A percentile compares a stretch with the other conserved stretches of the same genome.
Conservation (phyloP, 148 eudicot genomes). For the Gaultheria prostrata region DNA sequence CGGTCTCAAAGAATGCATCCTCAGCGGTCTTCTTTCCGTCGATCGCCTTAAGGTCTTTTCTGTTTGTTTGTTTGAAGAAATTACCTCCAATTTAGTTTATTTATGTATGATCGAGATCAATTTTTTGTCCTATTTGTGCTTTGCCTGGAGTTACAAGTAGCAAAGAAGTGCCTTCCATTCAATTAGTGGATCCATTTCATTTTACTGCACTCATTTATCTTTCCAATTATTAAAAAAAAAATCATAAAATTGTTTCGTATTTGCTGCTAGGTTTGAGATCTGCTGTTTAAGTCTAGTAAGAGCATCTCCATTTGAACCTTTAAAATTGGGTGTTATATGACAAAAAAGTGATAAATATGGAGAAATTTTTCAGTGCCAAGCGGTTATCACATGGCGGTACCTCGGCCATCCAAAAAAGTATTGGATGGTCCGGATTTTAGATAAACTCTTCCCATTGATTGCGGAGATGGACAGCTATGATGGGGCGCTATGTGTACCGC, state of each 20-base stretch:
- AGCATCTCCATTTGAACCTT: too few relatives aligned
- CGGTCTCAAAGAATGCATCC: slow-evolving; percentile 17
- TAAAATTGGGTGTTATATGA: too few relatives aligned
- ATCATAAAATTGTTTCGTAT: neutral
- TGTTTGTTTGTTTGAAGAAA: neutral
- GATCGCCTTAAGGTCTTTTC: slow-evolving; percentile 7
- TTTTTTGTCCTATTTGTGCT: neutral
- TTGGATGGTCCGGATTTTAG: too few relatives aligned
- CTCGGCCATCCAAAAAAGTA: too few relatives aligned
- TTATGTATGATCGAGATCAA: neutral
- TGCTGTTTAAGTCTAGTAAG: neutral
- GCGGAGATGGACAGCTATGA: too few relatives aligned
- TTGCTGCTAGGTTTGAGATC: neutral
- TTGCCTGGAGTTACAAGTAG: neutral
- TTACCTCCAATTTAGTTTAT: neutral
- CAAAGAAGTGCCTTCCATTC: neutral
- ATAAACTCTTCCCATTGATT: too few relatives aligned
- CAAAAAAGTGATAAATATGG: too few relatives aligned
- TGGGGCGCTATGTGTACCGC: too few relatives aligned
- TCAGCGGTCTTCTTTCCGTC: slow-evolving; percentile 14
- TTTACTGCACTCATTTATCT: neutral
- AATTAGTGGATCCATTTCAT: neutral
- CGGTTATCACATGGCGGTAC: too few relatives aligned
- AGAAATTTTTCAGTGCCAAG: too few relatives aligned
- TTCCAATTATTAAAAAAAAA: neutral